Evolutionary conservation across 75 land plant genomes (phyloP), one percentile per base, ranked within the genome.

Genomic region (Selaginella tamariscina): DNA sequence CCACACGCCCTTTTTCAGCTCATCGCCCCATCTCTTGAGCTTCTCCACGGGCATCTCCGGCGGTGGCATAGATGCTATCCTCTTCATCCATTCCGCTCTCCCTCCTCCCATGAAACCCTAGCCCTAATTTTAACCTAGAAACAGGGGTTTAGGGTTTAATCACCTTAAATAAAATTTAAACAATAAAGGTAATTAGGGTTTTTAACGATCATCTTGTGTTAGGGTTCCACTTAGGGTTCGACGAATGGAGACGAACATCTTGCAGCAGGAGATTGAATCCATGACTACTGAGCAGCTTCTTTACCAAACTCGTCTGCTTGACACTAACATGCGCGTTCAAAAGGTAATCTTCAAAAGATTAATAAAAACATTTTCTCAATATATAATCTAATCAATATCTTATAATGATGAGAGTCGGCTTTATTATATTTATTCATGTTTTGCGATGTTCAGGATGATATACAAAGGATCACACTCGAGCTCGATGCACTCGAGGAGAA

Each of bases 1-100:
- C 81, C 86, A 87, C 11, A 93, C 97, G 15, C 96, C 98, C 68
- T 89, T 93, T 2, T 87, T 56, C 1, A 93, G 82, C 71, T 93
- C 98, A 13, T 57, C 70, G 65, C 71, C 56, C 64, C 49, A 39
- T 39, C 49, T 5, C 49, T 39, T 39, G 49, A 39, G 49, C 49
- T 39, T 39, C 49, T 39, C 49, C 49, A 39, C 49, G 49, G 49
- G 49, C 49, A 39, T 39, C 49, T 39, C 11, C 15, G 49, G 49
- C 49, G 49, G 11, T 15, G 49, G 49, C 49, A 39, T 39, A 5
- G 49, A 39, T 15, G 49, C 49, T 39, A 39, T 39, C 11, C 49
- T 5, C 49, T 39, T 39, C 49, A 39, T 39, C 49, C 49, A 39
- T 15, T 39, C 49, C 49, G 49, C 49, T 39, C 49, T 5, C 49